These are phyloP conservation scores for Phaffomyces thermotolerans DNA, from an alignment of 805 yeast species.

Conservation along the genomic window DNA sequence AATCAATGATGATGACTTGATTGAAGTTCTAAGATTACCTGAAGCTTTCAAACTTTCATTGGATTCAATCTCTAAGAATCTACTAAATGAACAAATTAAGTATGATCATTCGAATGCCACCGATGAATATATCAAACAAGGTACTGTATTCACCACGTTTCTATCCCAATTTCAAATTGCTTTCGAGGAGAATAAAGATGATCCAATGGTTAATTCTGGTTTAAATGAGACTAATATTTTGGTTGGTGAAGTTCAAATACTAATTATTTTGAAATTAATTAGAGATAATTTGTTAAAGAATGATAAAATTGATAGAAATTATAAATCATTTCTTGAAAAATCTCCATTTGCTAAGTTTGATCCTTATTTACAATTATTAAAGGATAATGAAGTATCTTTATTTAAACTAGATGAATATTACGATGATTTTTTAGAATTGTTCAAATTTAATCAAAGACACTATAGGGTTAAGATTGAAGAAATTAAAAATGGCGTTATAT, in stretches of 20 bases:
- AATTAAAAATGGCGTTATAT: slow-evolving; percentile 14
- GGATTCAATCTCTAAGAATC: slow-evolving; percentile 19
- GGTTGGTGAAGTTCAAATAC: slow-evolving; percentile 21
- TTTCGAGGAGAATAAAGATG: slow-evolving; percentile 13
- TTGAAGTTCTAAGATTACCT: slow-evolving; percentile 36
- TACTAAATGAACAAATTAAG: slow-evolving; percentile 13
- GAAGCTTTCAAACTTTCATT: slow-evolving; percentile 26
- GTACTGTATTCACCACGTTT: slow-evolving; percentile 15
- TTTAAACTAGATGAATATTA: slow-evolving; percentile 23
- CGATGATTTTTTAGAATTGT: slow-evolving; percentile 20
- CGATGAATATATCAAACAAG: slow-evolving; percentile 11
- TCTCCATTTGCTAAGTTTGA: slow-evolving; percentile 23
- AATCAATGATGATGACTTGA: slow-evolving; percentile 5
- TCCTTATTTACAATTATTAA: slow-evolving; percentile 28
- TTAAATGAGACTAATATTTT: slow-evolving; percentile 22
- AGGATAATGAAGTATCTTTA: slow-evolving; percentile 25
- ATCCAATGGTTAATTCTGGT: slow-evolving; percentile 20
- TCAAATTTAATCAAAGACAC: slow-evolving; percentile 16
- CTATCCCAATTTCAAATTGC: slow-evolving; percentile 13
- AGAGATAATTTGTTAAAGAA: slow-evolving; percentile 7
- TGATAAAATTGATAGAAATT: slow-evolving; percentile 1
- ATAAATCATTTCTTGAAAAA: slow-evolving; percentile 6
- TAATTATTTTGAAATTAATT: slow-evolving; percentile 13
- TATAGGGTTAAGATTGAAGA: slow-evolving; percentile 16
- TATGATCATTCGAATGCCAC: slow-evolving; percentile 8